A percentile compares a stretch with the other conserved stretches of the same genome.
phyloP scores from a whole-genome alignment of 2,329 filamentous ascomycete genomes.

The Neobulgaria alba region DNA sequence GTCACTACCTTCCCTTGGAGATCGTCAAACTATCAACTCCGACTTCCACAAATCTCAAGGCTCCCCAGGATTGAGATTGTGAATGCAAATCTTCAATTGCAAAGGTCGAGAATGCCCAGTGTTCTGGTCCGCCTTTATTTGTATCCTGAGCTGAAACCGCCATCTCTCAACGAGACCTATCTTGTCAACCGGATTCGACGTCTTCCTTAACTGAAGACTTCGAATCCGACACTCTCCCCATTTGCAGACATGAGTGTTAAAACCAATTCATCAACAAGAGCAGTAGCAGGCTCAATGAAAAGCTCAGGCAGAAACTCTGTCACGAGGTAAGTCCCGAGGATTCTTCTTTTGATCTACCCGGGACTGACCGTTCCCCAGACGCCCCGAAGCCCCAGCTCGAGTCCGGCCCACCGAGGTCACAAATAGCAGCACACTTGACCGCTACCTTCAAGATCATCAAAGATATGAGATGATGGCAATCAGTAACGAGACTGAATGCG shows the following conservation, averaged over 20 bases:
- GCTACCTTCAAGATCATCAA: neutral
- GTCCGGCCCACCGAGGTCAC: neutral
- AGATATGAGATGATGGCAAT: neutral
- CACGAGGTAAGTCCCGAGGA: neutral
- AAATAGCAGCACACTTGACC: neutral
- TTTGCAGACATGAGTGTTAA: neutral
- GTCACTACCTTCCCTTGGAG: no score
- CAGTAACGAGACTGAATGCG: neutral
- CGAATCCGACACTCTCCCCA: no score
- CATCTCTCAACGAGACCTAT: neutral
- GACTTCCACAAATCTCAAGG: neutral
- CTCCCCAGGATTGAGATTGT: neutral
- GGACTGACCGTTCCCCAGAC: neutral
- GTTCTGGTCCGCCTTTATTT: neutral
- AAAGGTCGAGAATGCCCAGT: neutral
- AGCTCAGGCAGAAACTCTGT: neutral
- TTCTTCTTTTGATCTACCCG: neutral
- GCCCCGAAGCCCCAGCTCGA: neutral
- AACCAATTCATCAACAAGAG: neutral
- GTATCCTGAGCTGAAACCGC: neutral
- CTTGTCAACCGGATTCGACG: neutral
- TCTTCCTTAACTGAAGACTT: neutral
- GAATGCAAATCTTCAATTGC: neutral
- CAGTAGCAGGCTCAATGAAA: neutral
- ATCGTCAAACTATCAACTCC: no score